phyloP scores from a whole-genome alignment of 2,329 filamentous ascomycete species.

The Trichoderma oligosporum region DNA sequence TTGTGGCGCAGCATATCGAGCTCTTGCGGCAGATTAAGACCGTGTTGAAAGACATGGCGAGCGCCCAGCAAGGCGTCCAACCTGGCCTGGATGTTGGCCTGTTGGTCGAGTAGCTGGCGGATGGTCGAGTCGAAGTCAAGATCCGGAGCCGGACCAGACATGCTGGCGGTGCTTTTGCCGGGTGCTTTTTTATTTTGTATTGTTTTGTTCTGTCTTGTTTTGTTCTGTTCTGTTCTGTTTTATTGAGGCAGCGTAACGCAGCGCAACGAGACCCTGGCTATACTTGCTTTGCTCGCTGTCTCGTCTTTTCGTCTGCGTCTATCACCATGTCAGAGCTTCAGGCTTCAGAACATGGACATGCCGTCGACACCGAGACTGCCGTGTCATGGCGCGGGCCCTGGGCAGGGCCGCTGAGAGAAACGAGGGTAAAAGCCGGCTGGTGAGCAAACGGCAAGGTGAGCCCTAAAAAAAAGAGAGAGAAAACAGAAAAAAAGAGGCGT shows the following conservation, averaged over 20 bases:
- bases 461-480: too few relatives aligned
- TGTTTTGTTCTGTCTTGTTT: not conserved
- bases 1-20: constrained; percentile 55
- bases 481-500: constrained; percentile 20
- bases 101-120: constrained; percentile 46
- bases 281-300: not conserved
- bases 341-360: constrained; percentile 15
- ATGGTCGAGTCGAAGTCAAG: constrained; percentile 22
- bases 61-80: constrained; percentile 46
- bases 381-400: constrained; percentile 16
- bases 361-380: constrained; percentile 16
- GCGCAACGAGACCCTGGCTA: too few relatives aligned
- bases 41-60: constrained; percentile 39
- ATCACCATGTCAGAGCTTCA: constrained; percentile 9
- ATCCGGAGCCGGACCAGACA: constrained; percentile 8
- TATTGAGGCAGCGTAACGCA: not conserved
- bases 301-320: not conserved
- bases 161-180: not conserved
- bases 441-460: constrained; percentile 22
- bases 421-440: constrained; percentile 9
- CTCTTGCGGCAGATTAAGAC: constrained; percentile 46
- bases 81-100: constrained; percentile 51
- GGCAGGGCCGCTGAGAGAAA: constrained; percentile 6
- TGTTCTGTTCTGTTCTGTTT: not conserved
- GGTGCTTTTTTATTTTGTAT: not conserved